Base-by-base conservation (phyloP, 495 filamentous ascomycete species). In the Hyaloscypha hepaticicola region DNA sequence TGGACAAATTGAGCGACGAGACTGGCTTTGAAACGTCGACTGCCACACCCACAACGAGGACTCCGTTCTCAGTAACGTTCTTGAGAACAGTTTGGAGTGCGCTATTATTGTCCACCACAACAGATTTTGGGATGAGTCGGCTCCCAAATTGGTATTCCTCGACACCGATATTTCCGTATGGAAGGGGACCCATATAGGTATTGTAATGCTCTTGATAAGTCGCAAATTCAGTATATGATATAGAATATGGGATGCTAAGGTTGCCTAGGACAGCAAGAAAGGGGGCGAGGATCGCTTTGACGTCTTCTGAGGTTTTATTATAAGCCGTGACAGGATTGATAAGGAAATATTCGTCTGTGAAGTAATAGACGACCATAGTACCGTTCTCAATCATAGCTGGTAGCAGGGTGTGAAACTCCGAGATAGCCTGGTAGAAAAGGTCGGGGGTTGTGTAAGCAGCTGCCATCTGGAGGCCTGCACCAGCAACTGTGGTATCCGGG, bases 141-240 rank as follows among this genome's bases (percentile, higher is more conserved):
- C 86, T 83, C 24, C 85, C 86, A 67, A 82, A 82, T 58, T 86
- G 80, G 65, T 77, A 77, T 24, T 75, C 74, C 55, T 79, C 75
- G 38, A 83, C 81, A 6, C 73, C 75, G 58, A 87, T 79, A 64
- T 77, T 77, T n/a, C 75, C 74, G n/a, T 68, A 73, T 41, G 76
- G 77, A 2, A 79, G 70, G 14, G 77, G 74, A 21, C 73, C 76
- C 60, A 81, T 71, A 72, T 80, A 79, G 19, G 66, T 70, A 55
- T 76, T 66, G 73, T 80, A 86, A 68, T 84, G 73, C 22, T 79
- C 77, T 22, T 78, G 71, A 69, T 81, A 85, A 61, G 67, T 79
- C 53, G 73, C 67, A 52, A 74, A 80, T 34, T 83, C 72, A 14
- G 70, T 68, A 9, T 73, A 60, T 1, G 66, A 61, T 11, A 72